These are phyloP conservation scores for Podaxis carcinomalis DNA, from an alignment of 768 basidiomycete species.

Conservation along the genomic window DNA sequence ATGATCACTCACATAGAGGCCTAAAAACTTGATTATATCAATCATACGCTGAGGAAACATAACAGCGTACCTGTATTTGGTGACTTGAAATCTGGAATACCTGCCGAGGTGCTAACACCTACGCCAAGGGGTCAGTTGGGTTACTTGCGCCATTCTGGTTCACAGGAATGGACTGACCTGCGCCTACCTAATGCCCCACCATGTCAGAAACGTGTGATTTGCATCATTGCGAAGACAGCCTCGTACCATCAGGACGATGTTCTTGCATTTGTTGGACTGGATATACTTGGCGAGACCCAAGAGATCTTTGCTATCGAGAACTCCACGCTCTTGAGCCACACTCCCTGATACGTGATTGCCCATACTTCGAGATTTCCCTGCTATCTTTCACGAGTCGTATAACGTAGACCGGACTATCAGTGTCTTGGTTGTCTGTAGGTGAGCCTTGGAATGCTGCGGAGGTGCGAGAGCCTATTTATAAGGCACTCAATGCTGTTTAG, in stretches of 20 bases:
- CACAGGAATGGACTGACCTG: slow-evolving; percentile 39
- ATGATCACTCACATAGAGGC: slow-evolving; percentile 46
- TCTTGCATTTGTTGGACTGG: slow-evolving; percentile 60
- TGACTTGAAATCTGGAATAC: slow-evolving; percentile 88
- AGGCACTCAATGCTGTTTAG: no score
- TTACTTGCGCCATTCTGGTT: neutral
- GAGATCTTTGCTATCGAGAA: slow-evolving; percentile 25
- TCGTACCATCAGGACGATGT: slow-evolving; percentile 70
- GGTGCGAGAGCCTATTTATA: no score
- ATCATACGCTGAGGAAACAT: neutral
- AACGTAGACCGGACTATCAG: neutral
- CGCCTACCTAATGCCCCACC: slow-evolving; percentile 47
- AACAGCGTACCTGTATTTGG: slow-evolving; percentile 66
- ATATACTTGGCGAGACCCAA: slow-evolving; percentile 59
- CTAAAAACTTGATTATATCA: slow-evolving; percentile 22
- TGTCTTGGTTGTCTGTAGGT: neutral
- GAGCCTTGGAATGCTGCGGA: no score
- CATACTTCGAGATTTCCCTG: neutral
- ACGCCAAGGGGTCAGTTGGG: neutral
- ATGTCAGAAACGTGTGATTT: slow-evolving; percentile 2
- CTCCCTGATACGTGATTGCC: no score
- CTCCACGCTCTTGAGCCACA: slow-evolving; percentile 18
- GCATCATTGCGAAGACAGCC: slow-evolving; percentile 7
- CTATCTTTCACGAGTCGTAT: neutral
- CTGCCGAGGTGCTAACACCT: slow-evolving; percentile 78